Base-by-base conservation (phyloP, 345 rosid genomes). In the Aegle marmelos region DNA sequence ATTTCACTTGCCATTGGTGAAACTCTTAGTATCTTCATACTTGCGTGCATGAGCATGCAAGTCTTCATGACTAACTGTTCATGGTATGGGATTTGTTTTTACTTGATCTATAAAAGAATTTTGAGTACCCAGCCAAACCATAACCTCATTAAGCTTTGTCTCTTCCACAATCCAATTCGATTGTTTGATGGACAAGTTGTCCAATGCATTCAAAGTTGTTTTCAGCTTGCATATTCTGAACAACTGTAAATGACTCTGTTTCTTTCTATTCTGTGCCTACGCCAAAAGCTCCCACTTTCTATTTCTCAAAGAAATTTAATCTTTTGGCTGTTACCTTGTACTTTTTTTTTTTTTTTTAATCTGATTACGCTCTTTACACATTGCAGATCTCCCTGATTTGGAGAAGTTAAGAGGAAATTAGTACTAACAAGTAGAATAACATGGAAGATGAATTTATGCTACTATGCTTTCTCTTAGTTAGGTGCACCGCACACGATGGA, bases 351-450 rank as follows among this genome's bases (percentile, higher is more conserved):
- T 11, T 11, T 45, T 2, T 21, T 24, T 33, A n/a, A 28, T 30
- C 79, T 78, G 54, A 78, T 54, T 53, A 36, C 22, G 2, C 64
- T 13, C 8, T 39, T 4, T 67, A 2, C 80, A 27, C n/a, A 31
- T 45, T 84, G 81, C 92, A 94, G 99, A 96, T 87, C 95, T 96
- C 79, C 99, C 98, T 25, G 99, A 96, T 84, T 80, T 96, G 90
- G 99, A 94, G 79, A 96, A 92, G 92, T 97, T 92, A 50, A 87
- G 96, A 88, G 89, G 88, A 79, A 87, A 31, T 73, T 75, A 59
- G 45, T 64, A 61, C 58, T 70, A 45, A 61, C 60, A 5, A 31
- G 56, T 28, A 17, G 48, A 65, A 34, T 37, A 21, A 68, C 53
- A 22, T 56, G 50, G 76, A 50, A 76, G 77, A 68, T 28, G 78